These are phyloP conservation scores for Ustilago hordei DNA, from an alignment of 1,284 basidiomycete genomes.

Conservation along the genomic window DNA sequence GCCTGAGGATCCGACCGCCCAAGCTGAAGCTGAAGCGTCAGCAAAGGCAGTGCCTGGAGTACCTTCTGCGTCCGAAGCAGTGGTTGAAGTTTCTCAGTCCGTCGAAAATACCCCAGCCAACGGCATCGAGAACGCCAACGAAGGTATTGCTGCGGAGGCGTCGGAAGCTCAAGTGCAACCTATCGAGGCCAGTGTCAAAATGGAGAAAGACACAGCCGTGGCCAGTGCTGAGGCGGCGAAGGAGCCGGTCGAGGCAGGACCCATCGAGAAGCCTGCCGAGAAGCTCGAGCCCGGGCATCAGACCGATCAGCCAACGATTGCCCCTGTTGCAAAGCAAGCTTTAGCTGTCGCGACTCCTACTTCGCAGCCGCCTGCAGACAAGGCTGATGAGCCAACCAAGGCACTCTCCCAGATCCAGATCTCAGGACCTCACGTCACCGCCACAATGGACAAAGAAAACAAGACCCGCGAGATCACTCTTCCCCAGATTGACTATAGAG, in stretches of 20 bases:
- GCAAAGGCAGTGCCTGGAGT: neutral
- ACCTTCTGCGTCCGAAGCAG: neutral
- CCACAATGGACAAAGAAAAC: constrained; percentile 32
- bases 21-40: neutral
- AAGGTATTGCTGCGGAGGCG: neutral
- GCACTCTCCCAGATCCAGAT: constrained; percentile 28
- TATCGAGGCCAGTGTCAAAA: constrained; percentile 4
- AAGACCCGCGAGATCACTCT: constrained; percentile 32
- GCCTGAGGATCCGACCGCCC: neutral
- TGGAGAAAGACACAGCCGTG: constrained; percentile 20
- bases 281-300: neutral
- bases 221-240: constrained; percentile 14
- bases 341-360: neutral
- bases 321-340: neutral
- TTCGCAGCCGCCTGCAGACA: constrained; percentile 5
- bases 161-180: neutral
- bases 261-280: neutral
- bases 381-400: neutral
- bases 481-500: constrained; percentile 32
- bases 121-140: neutral
- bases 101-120: neutral
- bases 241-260: neutral
- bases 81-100: neutral
- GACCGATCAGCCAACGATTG: neutral
- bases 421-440: constrained; percentile 34